Conservation (phyloP, 2,329 filamentous ascomycete genomes). For the Talaromyces sp. region DNA sequence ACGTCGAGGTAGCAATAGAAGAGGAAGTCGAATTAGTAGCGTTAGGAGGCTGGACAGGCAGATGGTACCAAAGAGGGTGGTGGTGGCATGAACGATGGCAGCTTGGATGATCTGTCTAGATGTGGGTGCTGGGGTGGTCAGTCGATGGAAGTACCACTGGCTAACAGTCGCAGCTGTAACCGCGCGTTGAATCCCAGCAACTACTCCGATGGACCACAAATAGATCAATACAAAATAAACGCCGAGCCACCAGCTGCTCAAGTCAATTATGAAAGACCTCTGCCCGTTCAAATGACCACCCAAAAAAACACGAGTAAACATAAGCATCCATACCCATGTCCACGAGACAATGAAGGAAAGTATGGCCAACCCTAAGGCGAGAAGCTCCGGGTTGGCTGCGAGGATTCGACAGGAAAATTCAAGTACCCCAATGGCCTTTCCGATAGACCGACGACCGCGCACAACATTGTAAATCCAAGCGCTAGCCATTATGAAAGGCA, state of each 20-base stretch:
- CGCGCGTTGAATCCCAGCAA: constrained; percentile 84
- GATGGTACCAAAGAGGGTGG: constrained; percentile 88
- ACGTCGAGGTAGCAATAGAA: constrained; percentile 79
- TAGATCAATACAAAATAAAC: constrained; percentile 90
- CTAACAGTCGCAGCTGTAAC: constrained; percentile 94
- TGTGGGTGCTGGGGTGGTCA: constrained; percentile 74
- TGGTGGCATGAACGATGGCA: constrained; percentile 77
- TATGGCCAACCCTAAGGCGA: constrained; percentile 79
- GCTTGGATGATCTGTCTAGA: constrained; percentile 81
- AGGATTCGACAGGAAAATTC: constrained; percentile 91
- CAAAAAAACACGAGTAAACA: constrained; percentile 95
- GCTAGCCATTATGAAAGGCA: constrained; percentile 72
- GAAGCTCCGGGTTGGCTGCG: constrained; percentile 77
- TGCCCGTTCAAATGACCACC: constrained; percentile 74
- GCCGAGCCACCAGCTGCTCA: constrained; percentile 94
- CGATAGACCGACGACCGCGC: constrained; percentile 76
- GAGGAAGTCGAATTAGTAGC: constrained; percentile 78
- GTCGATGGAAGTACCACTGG: constrained; percentile 98
- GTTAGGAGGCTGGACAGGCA: constrained; percentile 83
- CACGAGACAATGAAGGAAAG: constrained; percentile 77
- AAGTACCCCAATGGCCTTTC: constrained; percentile 82
- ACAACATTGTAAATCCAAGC: constrained; percentile 84
- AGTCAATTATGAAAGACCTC: constrained; percentile 75
- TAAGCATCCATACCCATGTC: constrained; percentile 95
- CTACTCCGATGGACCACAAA: constrained; percentile 87